Evolutionary conservation across 106 monocot genomes (phyloP).

Genomic region (Dioscorea dumetorum): DNA sequence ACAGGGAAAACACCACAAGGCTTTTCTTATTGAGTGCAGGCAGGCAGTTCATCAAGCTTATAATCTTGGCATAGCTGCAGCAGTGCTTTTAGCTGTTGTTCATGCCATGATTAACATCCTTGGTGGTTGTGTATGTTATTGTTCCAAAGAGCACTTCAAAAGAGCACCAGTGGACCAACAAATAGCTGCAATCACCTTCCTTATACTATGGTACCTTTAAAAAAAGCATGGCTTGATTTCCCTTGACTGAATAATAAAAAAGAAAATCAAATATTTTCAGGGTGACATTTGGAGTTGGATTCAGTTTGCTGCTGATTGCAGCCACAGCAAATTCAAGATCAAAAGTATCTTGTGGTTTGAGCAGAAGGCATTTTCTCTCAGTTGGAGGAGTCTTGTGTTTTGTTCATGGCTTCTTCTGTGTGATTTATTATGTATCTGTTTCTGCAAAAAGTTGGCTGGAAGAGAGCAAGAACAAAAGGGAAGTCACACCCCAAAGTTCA

Average conservation of each 20-base stretch:
- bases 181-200: conserved; percentile 32
- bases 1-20: conserved; percentile 51
- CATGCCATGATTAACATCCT: conserved; percentile 55
- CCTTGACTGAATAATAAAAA: background rate
- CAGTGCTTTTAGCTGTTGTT: conserved; percentile 44
- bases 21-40: conserved; percentile 65
- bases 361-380: conserved; percentile 36
- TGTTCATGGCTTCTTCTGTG: conserved; percentile 39
- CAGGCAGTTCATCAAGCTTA: conserved; percentile 55
- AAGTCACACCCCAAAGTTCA: too few species aligned
- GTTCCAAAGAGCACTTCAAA: conserved; percentile 26
- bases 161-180: conserved; percentile 36
- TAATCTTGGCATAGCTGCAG: conserved; percentile 52
- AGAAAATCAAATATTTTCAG: conserved; percentile 13
- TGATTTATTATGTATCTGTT: conserved; percentile 55
- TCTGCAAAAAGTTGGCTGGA: conserved; percentile 6
- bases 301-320: conserved; percentile 49
- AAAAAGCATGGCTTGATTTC: background rate
- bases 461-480: too few species aligned
- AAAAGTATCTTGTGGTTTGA: conserved; percentile 34
- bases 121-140: conserved; percentile 64
- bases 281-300: conserved; percentile 36
- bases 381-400: conserved; percentile 71
- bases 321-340: conserved; percentile 51
- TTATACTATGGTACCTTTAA: conserved; percentile 57